A percentile compares a stretch with the other conserved stretches of the same genome.
Evolutionary conservation across 345 rosid genomes (phyloP).

Genomic region (Ceriops zippeliana): DNA sequence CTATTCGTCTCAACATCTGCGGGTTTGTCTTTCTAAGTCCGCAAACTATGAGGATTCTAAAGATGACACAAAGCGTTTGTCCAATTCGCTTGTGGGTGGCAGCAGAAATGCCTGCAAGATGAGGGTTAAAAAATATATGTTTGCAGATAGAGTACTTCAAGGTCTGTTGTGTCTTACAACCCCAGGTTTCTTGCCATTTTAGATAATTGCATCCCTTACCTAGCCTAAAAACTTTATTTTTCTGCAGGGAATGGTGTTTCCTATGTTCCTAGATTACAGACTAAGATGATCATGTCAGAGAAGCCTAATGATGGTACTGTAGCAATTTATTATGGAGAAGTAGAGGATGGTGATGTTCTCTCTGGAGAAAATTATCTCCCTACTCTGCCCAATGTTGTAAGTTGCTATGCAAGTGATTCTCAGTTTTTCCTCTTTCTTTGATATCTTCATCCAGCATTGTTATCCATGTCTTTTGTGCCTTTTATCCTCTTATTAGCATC

Average conservation of each 20-base stretch:
- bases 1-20: constrained; percentile 38
- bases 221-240: constrained; percentile 15
- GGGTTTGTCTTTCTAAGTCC: constrained; percentile 35
- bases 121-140: constrained; percentile 55
- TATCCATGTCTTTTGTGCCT: too few relatives aligned
- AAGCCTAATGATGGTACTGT: constrained; percentile 80
- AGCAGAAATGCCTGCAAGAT: constrained; percentile 72
- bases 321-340: constrained; percentile 77
- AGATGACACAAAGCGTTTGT: constrained; percentile 53
- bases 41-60: constrained; percentile 56
- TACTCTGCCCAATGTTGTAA: constrained; percentile 73
- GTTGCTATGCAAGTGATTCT: constrained; percentile 23
- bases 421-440: too few relatives aligned
- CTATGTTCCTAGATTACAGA: constrained; percentile 37
- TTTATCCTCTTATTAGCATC: too few relatives aligned
- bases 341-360: constrained; percentile 63
- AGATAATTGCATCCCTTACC: constrained; percentile 11
- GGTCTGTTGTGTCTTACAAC: constrained; percentile 40
- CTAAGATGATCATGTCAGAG: constrained; percentile 70
- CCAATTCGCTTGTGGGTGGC: constrained; percentile 77
- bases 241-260: constrained; percentile 45
- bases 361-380: constrained; percentile 71
- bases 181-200: constrained; percentile 6
- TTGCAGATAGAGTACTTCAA: constrained; percentile 58
- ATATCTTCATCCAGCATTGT: too few relatives aligned